phyloP scores from a whole-genome alignment of 441 rosid species.

The Theobroma grandiflorum region DNA sequence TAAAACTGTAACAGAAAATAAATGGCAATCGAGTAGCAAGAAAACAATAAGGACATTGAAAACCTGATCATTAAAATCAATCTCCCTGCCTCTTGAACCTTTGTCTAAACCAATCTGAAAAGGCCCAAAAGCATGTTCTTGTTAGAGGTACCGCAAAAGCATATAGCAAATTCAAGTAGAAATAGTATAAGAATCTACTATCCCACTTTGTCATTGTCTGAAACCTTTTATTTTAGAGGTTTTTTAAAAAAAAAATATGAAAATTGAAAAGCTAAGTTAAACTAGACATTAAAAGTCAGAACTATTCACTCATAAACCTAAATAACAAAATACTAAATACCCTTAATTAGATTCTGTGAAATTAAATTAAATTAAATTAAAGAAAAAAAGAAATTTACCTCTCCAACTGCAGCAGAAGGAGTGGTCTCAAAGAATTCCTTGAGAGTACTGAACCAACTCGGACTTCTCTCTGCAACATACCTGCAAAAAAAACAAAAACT shows the following conservation, averaged over 20 bases:
- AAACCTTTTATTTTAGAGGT: background rate
- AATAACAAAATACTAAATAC: background rate
- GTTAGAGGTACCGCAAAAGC: conserved; percentile 17
- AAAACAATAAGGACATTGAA: background rate
- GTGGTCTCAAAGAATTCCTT: conserved; percentile 66
- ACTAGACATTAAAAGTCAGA: background rate
- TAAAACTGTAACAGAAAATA: background rate
- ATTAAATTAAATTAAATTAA: background rate
- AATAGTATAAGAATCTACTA: background rate
- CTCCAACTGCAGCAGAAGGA: conserved; percentile 96
- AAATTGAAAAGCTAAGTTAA: background rate
- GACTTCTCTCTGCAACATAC: conserved; percentile 74
- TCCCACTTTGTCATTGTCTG: background rate
- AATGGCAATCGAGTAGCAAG: background rate
- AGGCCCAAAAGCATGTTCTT: conserved; percentile 10
- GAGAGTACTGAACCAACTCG: conserved; percentile 72
- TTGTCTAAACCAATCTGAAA: conserved; percentile 88
- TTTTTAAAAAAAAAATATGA: background rate
- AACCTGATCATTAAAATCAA: conserved; percentile 81
- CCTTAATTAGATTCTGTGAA: conserved; percentile 1
- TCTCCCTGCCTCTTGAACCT: conserved; percentile 71
- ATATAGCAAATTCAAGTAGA: background rate
- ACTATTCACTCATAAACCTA: background rate
- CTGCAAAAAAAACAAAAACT: conserved; percentile 37
- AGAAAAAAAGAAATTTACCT: conserved; percentile 47